Evolutionary conservation across 2,329 filamentous ascomycete genomes (phyloP), one percentile per base, ranked within the genome.

Genomic region (Didymella pomorum): DNA sequence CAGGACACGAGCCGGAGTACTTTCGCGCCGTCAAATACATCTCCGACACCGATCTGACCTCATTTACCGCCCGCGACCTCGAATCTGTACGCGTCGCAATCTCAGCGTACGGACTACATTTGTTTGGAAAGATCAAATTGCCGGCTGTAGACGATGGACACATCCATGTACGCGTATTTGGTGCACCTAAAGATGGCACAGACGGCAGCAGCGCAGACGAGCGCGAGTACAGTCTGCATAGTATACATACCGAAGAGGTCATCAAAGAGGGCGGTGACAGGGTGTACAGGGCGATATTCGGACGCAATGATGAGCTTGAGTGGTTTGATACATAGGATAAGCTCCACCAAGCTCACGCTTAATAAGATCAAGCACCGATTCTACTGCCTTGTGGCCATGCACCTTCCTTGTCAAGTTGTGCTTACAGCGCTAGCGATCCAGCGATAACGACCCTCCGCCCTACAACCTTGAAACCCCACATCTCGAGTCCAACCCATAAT

Each of bases 11-110:
- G 47, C 71, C 73, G 8, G 71, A 74, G 44, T 78, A 78, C 62
- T 78, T 78, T 56, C 61, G 62, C 37, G 64, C 68, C 6, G 73
- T 77, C 50, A 79, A 79, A 44, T 53, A 67, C 20, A 71, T 83
- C 11, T 74, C 78, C 21, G 77, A 80, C 47, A 67, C 71, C 11
- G 71, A 76, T 0, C 68, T 76, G 20, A 54, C 62, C 20, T 68
- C 69, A 11, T 74, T 76, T 61, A 59, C 66, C 2, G 44, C 66
- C 23, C 54, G 52, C 14, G 64, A 74, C 45, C 65, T 76, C 41
- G 64, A 67, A 14, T 51, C 58, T 11, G 71, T 76, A 12, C 71
- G 73, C 37, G 71, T 71, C 3, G 73, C 66, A 14, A 55, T 58
- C 14, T 69, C 68, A 4, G 73, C 73, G 3, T 76, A 76, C 37